Conservation (phyloP, 169 alveolate genomes). For the Eimeria acervulina region DNA sequence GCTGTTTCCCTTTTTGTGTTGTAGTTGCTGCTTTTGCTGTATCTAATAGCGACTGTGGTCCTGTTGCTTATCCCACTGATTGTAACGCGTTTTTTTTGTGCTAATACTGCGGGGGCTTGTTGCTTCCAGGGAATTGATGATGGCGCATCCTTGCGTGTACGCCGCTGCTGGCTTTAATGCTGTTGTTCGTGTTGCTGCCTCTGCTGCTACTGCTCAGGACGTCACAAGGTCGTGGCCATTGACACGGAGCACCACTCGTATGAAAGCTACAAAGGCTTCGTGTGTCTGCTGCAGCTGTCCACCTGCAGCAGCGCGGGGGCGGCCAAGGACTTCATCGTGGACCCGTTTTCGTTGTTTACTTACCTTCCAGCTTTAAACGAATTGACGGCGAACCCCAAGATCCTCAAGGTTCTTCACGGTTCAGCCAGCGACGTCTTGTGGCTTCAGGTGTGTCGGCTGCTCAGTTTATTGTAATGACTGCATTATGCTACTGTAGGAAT, state of each 20-base stretch:
- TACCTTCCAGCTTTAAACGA: conserved; percentile 89
- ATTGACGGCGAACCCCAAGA: conserved; percentile 93
- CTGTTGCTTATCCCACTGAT: not conserved
- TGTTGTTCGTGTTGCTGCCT: not conserved
- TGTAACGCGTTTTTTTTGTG: not conserved
- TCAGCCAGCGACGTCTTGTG: conserved; percentile 95
- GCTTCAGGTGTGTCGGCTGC: conserved; percentile 87
- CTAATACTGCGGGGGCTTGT: not conserved
- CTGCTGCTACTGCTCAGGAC: conserved; percentile 66
- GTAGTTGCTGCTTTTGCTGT: conserved; percentile 9
- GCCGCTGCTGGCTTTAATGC: not conserved
- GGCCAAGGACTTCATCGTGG: conserved; percentile 94
- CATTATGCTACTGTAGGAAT: not conserved
- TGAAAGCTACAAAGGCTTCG: conserved; percentile 94
- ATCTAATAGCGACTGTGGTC: not conserved
- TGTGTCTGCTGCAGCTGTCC: conserved; percentile 94
- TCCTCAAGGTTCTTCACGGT: conserved; percentile 96
- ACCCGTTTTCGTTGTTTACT: conserved; percentile 91
- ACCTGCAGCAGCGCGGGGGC: conserved; percentile 85
- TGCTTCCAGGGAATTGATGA: not conserved
- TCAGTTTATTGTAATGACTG: not conserved
- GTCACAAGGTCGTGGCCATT: conserved; percentile 92
- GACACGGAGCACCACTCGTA: conserved; percentile 96
- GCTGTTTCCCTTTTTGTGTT: not conserved
- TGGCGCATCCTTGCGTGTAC: not conserved